Base-by-base conservation (phyloP, 2,329 filamentous ascomycete species). In the Ophiobolus disseminans region DNA sequence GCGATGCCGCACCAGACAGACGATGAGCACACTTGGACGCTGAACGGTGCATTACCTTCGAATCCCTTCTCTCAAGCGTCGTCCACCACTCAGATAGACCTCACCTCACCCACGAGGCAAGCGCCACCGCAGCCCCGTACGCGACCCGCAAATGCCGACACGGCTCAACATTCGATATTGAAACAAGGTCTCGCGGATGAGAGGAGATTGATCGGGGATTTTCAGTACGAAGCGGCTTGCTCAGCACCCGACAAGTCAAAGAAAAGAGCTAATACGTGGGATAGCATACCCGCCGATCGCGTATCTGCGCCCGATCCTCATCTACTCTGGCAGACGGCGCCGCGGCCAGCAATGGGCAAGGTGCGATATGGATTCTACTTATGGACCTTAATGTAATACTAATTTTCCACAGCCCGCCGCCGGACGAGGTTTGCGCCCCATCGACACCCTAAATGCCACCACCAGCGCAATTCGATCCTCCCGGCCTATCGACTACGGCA, bases 241-340 rank as follows among this genome's bases (percentile, higher is more conserved):
- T 42, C 3, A 23, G 34, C 7, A 17, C 3, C 14, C 13, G n/a
- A 23, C 14, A 11, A 6, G 19, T 3, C 6, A 37, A 21, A 28
- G 22, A 19, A 19, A 13, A 36, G 19, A 17, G 43, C 53, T 65
- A 48, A 65, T 38, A 9, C 10, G 22, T 23, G 19, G 5, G 14
- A 13, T 32, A 63, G 58, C 14, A 42, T 32, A 20, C 61, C 59
- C 5, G 52, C 56, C 9, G 62, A 66, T 42, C 59, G 58, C 4
- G 53, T 55, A 9, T 31, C n/a, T 10, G 34, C 50, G 17, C 60
- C 62, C 10, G 23, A 54, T 19, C 57, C 57, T n/a, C 28, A 19
- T 30, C 3, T 47, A 36, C 23, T 47, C 40, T 20, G 20, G 14
- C 8, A 21, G 4, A 20, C 13, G 10, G n/a, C n/a, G n/a, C n/a